These are phyloP conservation scores for Sporothrix pseudoabietina DNA, from an alignment of 2,329 filamentous ascomycete species.

Conservation along the genomic window DNA sequence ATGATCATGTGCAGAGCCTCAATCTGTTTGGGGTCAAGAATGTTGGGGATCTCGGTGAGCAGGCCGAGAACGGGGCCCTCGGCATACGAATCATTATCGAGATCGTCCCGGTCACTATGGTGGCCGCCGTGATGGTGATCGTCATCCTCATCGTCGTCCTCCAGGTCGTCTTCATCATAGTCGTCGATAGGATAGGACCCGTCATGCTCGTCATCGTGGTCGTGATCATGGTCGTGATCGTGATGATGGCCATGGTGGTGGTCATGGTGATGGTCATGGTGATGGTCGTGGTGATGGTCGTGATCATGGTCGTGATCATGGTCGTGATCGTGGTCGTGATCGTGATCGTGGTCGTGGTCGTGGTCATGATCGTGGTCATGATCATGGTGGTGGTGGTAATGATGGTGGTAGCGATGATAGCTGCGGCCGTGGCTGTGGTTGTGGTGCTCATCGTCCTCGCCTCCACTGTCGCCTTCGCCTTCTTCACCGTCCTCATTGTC, in stretches of 20 bases:
- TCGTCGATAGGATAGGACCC: constrained; percentile 33
- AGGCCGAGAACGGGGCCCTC: constrained; percentile 80
- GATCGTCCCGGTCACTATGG: constrained; percentile 48
- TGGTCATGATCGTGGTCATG: constrained; percentile 38
- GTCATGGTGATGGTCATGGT: constrained; percentile 37
- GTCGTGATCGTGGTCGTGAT: constrained; percentile 37
- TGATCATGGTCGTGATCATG: constrained; percentile 2
- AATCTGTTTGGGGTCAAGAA: constrained; percentile 91
- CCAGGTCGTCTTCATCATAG: constrained; percentile 35
- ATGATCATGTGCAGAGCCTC: constrained; percentile 97
- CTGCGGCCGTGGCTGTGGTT: constrained; percentile 37
- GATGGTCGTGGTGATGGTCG: constrained; percentile 34
- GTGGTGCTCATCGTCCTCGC: constrained; percentile 40
- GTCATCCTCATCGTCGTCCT: constrained; percentile 37
- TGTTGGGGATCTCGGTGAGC: constrained; percentile 90
- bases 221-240: constrained; percentile 38
- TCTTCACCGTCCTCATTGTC: constrained; percentile 44
- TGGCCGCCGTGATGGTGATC: constrained; percentile 32
- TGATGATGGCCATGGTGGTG: background rate
- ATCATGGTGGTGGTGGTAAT: constrained; percentile 34
- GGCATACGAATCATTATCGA: constrained; percentile 77
- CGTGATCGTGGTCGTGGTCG: constrained; percentile 32
- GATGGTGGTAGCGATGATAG: background rate
- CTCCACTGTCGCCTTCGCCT: constrained; percentile 8
- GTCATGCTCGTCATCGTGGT: constrained; percentile 64